Evolutionary conservation across 495 filamentous ascomycete genomes (phyloP).

Genomic region (Cetradonia linearis): DNA sequence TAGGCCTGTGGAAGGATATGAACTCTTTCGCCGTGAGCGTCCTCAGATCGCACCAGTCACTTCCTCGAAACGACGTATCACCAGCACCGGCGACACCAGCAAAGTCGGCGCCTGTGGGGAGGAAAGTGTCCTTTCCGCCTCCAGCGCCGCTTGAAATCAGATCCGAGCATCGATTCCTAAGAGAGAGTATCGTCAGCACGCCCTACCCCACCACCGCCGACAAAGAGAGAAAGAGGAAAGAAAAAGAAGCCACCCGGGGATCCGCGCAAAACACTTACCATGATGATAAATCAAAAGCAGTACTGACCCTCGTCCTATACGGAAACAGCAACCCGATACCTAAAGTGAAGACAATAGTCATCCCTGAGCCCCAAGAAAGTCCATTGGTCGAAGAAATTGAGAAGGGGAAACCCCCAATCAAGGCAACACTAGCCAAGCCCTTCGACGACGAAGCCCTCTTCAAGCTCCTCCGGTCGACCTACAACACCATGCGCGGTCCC

Average conservation of each 20-base stretch:
- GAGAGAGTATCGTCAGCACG: constrained; percentile 26
- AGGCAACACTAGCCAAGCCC: constrained; percentile 2
- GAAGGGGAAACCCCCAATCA: constrained; percentile 5
- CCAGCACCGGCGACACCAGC: neutral
- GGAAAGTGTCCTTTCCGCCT: constrained; percentile 20
- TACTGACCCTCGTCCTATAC: constrained; percentile 18
- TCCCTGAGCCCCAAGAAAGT: constrained; percentile 11
- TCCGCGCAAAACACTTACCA: neutral
- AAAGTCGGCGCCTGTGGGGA: constrained; percentile 2
- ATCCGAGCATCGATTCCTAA: constrained; percentile 7
- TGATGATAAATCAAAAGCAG: constrained; percentile 2
- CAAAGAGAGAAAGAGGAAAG: neutral
- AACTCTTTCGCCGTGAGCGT: constrained; percentile 8
- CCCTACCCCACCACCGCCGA: constrained; percentile 21
- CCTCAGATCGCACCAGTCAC: constrained; percentile 5
- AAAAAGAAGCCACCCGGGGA: neutral
- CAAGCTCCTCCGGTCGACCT: constrained; percentile 18
- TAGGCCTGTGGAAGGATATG: neutral
- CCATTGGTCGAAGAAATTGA: constrained; percentile 3
- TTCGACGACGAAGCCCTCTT: constrained; percentile 28
- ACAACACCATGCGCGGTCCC: constrained; percentile 16
- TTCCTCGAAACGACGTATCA: constrained; percentile 1
- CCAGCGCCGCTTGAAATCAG: constrained; percentile 16
- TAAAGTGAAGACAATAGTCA: constrained; percentile 15
- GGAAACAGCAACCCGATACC: constrained; percentile 15